Conservation (phyloP, 116 monocot genomes). For the Dioscorea cayenensis region DNA sequence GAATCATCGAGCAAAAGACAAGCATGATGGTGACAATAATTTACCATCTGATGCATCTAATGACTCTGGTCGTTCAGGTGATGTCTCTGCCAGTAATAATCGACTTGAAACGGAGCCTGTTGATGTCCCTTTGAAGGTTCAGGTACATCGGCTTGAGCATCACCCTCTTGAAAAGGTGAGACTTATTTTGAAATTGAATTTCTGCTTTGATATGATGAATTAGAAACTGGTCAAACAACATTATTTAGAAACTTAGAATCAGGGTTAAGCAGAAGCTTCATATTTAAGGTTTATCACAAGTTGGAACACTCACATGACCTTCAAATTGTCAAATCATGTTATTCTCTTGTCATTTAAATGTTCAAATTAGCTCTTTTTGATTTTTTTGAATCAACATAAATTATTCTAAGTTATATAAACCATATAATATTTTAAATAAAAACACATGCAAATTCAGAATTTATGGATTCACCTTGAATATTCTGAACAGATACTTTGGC, state of each 20-base stretch:
- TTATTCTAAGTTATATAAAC: too few species aligned
- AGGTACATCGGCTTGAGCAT: slow-evolving; percentile 18
- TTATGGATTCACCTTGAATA: too few species aligned
- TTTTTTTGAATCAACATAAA: too few species aligned
- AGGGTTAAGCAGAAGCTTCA: not conserved
- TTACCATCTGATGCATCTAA: slow-evolving; percentile 21
- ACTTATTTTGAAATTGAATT: slow-evolving; percentile 3
- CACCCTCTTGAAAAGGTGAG: slow-evolving; percentile 36
- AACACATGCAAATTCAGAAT: too few species aligned
- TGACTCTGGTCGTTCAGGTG: slow-evolving; percentile 13
- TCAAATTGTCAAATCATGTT: too few species aligned
- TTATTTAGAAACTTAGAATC: not conserved
- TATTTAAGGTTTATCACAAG: not conserved
- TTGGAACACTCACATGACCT: too few species aligned
- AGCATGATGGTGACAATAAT: slow-evolving; percentile 11
- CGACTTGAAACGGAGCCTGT: slow-evolving; percentile 17
- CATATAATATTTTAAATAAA: too few species aligned
- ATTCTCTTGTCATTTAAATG: too few species aligned
- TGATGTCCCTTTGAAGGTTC: slow-evolving; percentile 19
- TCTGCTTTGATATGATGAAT: not conserved
- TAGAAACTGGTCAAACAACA: not conserved
- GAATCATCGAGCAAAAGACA: slow-evolving; percentile 27
- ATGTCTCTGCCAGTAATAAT: slow-evolving; percentile 21
- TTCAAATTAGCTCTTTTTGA: too few species aligned
- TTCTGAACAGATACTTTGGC: too few species aligned